phyloP scores from a whole-genome alignment of 2,329 filamentous ascomycete species.

The Fusarium anguioides region DNA sequence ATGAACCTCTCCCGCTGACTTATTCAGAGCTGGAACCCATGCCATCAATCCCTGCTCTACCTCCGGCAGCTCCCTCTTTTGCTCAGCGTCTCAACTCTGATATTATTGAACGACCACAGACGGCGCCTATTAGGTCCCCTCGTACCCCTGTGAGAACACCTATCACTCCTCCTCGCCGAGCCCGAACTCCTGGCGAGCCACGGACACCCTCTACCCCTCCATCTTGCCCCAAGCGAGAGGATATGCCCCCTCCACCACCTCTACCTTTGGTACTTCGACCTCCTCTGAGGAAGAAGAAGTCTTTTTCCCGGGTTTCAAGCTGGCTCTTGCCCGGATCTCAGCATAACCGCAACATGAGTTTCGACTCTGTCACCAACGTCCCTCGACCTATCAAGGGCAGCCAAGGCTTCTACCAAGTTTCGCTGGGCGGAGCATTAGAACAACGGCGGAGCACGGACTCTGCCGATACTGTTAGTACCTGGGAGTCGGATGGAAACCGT shows the following conservation, averaged over 20 bases:
- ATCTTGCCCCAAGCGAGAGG: constrained; percentile 45
- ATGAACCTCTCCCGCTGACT: constrained; percentile 31
- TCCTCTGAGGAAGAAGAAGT: constrained; percentile 73
- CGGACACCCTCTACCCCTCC: constrained; percentile 46
- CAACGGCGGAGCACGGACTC: constrained; percentile 58
- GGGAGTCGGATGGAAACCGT: constrained; percentile 59
- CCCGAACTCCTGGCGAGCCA: constrained; percentile 47
- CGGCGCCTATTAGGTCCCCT: constrained; percentile 51
- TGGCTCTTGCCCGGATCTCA: constrained; percentile 64
- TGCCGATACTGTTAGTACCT: constrained; percentile 61
- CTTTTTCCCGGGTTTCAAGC: constrained; percentile 69
- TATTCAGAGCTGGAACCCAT: constrained; percentile 60
- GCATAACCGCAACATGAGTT: constrained; percentile 54
- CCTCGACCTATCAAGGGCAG: constrained; percentile 62
- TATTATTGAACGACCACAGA: constrained; percentile 50
- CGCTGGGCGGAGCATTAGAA: constrained; percentile 47
- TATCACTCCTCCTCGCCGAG: constrained; percentile 43
- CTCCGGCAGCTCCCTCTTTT: constrained; percentile 68
- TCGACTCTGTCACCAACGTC: constrained; percentile 65
- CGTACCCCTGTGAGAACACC: constrained; percentile 49
- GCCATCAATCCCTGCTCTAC: constrained; percentile 67
- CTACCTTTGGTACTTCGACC: constrained; percentile 69
- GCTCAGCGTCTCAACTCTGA: constrained; percentile 65
- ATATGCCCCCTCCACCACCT: constrained; percentile 63
- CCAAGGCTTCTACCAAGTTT: constrained; percentile 70